phyloP scores from a whole-genome alignment of 495 filamentous ascomycete species.

The Apiosordaria backusii region DNA sequence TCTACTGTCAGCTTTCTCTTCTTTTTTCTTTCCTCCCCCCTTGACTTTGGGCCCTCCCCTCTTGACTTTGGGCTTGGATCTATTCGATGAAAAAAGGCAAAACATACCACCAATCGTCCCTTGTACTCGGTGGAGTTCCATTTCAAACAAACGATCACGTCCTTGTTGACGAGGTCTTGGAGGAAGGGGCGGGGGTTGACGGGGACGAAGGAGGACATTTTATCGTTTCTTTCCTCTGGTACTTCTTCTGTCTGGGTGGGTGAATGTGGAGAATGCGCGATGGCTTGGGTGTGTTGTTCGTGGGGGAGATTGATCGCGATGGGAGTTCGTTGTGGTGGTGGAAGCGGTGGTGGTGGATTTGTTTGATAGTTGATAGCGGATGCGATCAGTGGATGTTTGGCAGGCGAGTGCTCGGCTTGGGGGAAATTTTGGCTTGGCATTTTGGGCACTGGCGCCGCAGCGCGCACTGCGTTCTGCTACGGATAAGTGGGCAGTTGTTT shows the following conservation, averaged over 20 bases:
- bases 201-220: slow-evolving; percentile 31
- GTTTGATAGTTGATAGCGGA: not conserved
- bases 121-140: slow-evolving; percentile 98
- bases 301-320: not conserved
- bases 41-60: no score
- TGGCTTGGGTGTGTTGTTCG: not conserved
- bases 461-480: not conserved
- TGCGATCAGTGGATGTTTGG: not conserved
- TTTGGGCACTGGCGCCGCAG: not conserved
- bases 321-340: not conserved
- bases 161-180: slow-evolving; percentile 64
- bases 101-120: slow-evolving; percentile 67
- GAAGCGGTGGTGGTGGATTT: not conserved
- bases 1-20: slow-evolving; percentile 24
- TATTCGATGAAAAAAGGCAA: slow-evolving; percentile 4
- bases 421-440: slow-evolving; percentile 21
- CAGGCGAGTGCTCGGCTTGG: not conserved
- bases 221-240: not conserved
- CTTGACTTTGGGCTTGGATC: not conserved
- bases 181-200: slow-evolving; percentile 36
- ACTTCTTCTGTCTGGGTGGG: not conserved
- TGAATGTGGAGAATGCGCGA: not conserved
- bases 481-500: not conserved
- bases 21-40: not conserved
- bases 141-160: slow-evolving; percentile 88